phyloP scores from a whole-genome alignment of 1,284 basidiomycete species.

The Leccinum subatratum region DNA sequence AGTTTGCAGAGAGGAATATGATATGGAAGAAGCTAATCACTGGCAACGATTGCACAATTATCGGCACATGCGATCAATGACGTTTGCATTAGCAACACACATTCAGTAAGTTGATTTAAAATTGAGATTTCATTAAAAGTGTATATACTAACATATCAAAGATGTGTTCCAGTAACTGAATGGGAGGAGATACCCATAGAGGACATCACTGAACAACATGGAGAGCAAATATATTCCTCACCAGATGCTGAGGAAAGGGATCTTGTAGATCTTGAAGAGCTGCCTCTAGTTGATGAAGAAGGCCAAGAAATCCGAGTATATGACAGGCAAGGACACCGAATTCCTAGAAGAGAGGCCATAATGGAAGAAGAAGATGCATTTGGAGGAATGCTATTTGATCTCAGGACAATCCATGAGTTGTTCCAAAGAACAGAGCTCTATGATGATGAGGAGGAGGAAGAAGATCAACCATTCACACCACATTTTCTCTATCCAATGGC shows the following conservation, averaged over 20 bases:
- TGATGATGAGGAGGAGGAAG: no score
- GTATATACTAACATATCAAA: no score
- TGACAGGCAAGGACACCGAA: not conserved
- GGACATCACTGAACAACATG: not conserved
- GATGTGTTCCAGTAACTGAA: not conserved
- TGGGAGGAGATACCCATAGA: not conserved
- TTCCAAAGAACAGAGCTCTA: not conserved
- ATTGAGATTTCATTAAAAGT: no score
- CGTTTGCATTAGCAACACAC: conserved; percentile 7
- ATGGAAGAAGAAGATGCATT: not conserved
- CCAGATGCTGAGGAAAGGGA: not conserved
- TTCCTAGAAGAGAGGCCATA: not conserved
- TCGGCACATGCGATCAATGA: not conserved
- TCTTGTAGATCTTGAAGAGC: not conserved
- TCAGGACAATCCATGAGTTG: not conserved
- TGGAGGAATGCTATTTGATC: conserved; percentile 7
- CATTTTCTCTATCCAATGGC: conserved; percentile 12
- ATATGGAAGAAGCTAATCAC: not conserved
- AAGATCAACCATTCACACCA: not conserved
- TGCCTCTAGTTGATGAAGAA: not conserved
- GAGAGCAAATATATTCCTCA: not conserved
- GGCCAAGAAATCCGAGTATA: not conserved
- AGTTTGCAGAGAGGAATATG: not conserved
- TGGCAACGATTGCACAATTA: conserved; percentile 1
- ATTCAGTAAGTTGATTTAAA: conserved; percentile 2